phyloP scores from a whole-genome alignment of 768 basidiomycete genomes.

The Hygrocybe punicea region DNA sequence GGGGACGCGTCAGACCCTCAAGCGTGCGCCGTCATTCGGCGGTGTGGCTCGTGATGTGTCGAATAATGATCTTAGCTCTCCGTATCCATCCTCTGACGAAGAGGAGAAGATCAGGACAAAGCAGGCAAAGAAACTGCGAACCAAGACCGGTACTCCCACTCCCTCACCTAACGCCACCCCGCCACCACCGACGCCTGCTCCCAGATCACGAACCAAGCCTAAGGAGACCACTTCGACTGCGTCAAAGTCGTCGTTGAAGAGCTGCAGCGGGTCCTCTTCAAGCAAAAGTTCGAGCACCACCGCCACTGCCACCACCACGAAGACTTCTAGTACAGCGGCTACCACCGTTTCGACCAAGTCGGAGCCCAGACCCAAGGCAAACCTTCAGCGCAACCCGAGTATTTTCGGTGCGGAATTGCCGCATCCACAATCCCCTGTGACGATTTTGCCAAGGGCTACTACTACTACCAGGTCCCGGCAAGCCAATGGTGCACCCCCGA shows the following conservation, averaged over 20 bases:
- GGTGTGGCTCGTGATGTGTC: slow-evolving; percentile 31
- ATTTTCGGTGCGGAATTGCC: slow-evolving; percentile 68
- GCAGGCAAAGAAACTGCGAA: slow-evolving; percentile 60
- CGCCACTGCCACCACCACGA: not conserved
- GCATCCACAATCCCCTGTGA: slow-evolving; percentile 30
- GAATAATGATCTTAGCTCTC: slow-evolving; percentile 9
- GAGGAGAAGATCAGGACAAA: slow-evolving; percentile 64
- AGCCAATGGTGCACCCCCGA: slow-evolving; percentile 17
- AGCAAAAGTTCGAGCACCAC: not conserved
- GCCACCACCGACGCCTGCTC: slow-evolving; percentile 21
- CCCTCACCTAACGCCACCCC: slow-evolving; percentile 12
- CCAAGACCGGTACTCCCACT: slow-evolving; percentile 21
- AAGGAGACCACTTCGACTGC: slow-evolving; percentile 14
- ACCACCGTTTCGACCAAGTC: not conserved
- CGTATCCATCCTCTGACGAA: slow-evolving; percentile 66
- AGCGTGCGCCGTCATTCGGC: slow-evolving; percentile 63
- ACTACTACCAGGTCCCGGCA: slow-evolving; percentile 22
- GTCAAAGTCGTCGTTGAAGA: not conserved
- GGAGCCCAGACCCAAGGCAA: slow-evolving; percentile 22
- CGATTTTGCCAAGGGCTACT: slow-evolving; percentile 8
- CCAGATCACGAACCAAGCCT: slow-evolving; percentile 8
- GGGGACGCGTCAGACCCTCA: slow-evolving; percentile 22
- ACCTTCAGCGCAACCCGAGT: slow-evolving; percentile 57
- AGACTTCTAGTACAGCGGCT: not conserved
- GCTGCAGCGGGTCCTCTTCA: slow-evolving; percentile 2